Conservation (phyloP, 805 yeast species). For the Kluyveromyces dobzhanskii region DNA sequence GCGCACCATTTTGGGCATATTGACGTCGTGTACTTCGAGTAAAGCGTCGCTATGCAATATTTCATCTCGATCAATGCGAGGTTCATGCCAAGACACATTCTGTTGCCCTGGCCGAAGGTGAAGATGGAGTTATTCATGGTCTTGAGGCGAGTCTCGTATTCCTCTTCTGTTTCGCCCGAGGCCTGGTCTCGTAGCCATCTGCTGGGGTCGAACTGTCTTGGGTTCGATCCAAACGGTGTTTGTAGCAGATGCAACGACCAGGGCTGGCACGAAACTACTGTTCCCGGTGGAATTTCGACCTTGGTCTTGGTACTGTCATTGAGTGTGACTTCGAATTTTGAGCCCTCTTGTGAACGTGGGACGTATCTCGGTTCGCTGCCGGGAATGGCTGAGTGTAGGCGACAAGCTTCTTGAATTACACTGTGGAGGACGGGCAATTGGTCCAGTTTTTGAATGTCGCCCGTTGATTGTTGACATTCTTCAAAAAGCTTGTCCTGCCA, state of each 20-base stretch:
- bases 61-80: constrained; percentile 61
- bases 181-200: constrained; percentile 44
- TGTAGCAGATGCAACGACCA: constrained; percentile 52
- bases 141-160: constrained; percentile 31
- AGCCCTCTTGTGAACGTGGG: constrained; percentile 22
- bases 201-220: constrained; percentile 48
- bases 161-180: constrained; percentile 28
- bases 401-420: constrained; percentile 48
- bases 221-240: constrained; percentile 39
- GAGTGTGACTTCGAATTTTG: constrained; percentile 8
- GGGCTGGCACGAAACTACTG: constrained; percentile 56
- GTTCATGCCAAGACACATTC: constrained; percentile 71
- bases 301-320: constrained; percentile 10
- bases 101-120: constrained; percentile 64
- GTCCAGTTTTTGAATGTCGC: constrained; percentile 37
- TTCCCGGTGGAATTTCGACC: constrained; percentile 41
- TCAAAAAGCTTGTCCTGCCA: constrained; percentile 40
- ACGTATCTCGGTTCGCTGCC: constrained; percentile 61
- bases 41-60: constrained; percentile 43
- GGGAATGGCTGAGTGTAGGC: constrained; percentile 65
- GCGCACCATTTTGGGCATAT: constrained; percentile 40
- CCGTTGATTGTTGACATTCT: constrained; percentile 32
- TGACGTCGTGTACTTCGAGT: constrained; percentile 32
- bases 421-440: constrained; percentile 52
- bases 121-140: constrained; percentile 46